phyloP scores from a whole-genome alignment of 169 alveolate species.

The Plasmodium chabaudi region DNA sequence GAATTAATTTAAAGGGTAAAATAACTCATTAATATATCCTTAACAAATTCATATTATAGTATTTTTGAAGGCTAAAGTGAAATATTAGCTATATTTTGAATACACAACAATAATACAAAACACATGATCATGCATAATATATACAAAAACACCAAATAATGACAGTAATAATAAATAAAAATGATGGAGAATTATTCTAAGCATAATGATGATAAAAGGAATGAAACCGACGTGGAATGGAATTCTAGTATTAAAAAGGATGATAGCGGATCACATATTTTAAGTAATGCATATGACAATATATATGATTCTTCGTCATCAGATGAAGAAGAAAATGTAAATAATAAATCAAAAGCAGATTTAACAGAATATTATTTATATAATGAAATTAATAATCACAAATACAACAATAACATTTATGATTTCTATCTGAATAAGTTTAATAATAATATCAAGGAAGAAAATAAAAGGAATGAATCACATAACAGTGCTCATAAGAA shows the following conservation, averaged over 20 bases:
- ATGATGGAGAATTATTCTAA: no score
- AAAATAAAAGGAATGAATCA: constrained; percentile 19
- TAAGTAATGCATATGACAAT: constrained; percentile 63
- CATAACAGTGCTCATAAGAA: constrained; percentile 2
- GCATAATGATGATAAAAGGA: no score
- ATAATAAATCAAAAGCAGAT: constrained; percentile 38
- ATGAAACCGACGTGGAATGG: background rate
- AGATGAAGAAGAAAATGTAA: constrained; percentile 28
- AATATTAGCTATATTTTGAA: no score
- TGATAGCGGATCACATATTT: constrained; percentile 30
- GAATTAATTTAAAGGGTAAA: no score
- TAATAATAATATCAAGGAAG: constrained; percentile 55
- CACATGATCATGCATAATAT: no score
- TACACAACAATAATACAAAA: no score
- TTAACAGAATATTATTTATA: constrained; percentile 58
- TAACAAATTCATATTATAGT: no score
- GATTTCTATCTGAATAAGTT: constrained; percentile 56
- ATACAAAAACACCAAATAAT: no score
- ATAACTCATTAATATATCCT: no score
- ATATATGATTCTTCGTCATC: constrained; percentile 56
- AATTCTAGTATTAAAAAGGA: constrained; percentile 4
- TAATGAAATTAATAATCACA: constrained; percentile 67
- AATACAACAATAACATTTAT: constrained; percentile 61
- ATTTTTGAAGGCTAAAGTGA: no score
- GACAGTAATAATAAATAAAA: no score